Percentiles rank a stretch among this genome's conserved stretches.
Conservation (phyloP, 2,329 filamentous ascomycete species). For the Graphilbum fragrans region DNA sequence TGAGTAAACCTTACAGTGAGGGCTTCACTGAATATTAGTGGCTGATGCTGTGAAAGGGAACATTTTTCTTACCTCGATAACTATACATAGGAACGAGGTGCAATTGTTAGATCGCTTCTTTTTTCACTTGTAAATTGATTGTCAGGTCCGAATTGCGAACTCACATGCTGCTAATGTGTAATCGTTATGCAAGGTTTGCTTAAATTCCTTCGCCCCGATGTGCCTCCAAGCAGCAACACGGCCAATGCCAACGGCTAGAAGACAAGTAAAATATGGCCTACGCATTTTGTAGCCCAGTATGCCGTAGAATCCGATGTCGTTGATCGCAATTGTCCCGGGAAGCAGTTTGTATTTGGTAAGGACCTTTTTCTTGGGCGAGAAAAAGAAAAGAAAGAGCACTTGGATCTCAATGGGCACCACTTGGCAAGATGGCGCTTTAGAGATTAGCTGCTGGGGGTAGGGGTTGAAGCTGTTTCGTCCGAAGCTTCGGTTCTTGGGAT, state of each 20-base stretch:
- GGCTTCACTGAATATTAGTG: constrained; percentile 3
- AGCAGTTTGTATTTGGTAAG: background rate
- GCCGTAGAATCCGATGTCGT: no score
- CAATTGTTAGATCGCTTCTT: background rate
- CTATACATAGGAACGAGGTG: background rate
- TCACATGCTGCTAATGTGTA: constrained; percentile 20
- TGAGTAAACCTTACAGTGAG: constrained; percentile 9
- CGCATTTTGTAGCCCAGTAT: no score
- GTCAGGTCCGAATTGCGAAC: constrained; percentile 1
- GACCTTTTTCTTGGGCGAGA: background rate
- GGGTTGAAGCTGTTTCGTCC: no score
- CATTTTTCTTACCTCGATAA: constrained; percentile 7
- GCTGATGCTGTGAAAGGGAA: background rate
- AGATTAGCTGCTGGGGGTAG: no score
- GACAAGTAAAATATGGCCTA: no score
- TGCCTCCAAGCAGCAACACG: constrained; percentile 13
- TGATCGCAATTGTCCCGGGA: no score
- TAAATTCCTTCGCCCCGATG: constrained; percentile 3
- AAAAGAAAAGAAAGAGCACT: background rate
- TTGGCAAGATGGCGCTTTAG: no score
- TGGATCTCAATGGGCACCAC: no score
- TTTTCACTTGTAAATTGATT: background rate
- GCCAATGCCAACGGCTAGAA: background rate
- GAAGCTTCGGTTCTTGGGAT: no score
- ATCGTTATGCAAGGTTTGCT: constrained; percentile 8